Evolutionary conservation across 179 eudicot genomes (phyloP).

Genomic region (Spinacia oleracea): DNA sequence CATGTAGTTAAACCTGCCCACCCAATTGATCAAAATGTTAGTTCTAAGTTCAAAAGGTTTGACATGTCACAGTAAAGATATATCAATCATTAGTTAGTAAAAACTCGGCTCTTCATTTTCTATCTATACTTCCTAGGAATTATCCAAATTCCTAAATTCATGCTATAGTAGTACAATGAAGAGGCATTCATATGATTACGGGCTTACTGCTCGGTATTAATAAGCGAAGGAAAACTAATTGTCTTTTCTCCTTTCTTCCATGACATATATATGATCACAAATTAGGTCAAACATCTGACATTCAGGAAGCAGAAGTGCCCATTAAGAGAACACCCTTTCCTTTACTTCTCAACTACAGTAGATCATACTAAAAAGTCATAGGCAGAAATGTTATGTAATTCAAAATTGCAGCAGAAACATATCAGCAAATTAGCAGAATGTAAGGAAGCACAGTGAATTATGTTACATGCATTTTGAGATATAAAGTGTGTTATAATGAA

Average conservation of each 20-base stretch:
- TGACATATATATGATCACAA: not conserved
- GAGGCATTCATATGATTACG: not conserved
- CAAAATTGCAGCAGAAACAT: not conserved
- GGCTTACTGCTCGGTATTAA: too few relatives aligned
- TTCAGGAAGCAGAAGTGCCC: conserved; percentile 1
- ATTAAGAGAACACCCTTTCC: not conserved
- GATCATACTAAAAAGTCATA: not conserved
- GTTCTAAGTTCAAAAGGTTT: not conserved
- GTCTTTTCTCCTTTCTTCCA: not conserved
- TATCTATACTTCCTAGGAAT: not conserved
- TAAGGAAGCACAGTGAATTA: not conserved
- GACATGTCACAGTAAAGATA: not conserved
- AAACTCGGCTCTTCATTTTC: not conserved
- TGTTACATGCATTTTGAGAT: not conserved
- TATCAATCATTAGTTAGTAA: not conserved
- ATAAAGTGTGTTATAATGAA: not conserved
- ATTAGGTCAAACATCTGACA: too few relatives aligned
- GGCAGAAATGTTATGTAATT: not conserved
- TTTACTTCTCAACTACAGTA: not conserved
- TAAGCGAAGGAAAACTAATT: not conserved
- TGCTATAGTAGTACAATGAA: too few relatives aligned
- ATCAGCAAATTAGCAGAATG: not conserved
- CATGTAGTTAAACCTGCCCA: conserved; percentile 78
- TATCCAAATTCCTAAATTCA: not conserved
- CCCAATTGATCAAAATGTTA: not conserved